Conservation (phyloP, 768 basidiomycete genomes). For the Melanogaster broomeanus region DNA sequence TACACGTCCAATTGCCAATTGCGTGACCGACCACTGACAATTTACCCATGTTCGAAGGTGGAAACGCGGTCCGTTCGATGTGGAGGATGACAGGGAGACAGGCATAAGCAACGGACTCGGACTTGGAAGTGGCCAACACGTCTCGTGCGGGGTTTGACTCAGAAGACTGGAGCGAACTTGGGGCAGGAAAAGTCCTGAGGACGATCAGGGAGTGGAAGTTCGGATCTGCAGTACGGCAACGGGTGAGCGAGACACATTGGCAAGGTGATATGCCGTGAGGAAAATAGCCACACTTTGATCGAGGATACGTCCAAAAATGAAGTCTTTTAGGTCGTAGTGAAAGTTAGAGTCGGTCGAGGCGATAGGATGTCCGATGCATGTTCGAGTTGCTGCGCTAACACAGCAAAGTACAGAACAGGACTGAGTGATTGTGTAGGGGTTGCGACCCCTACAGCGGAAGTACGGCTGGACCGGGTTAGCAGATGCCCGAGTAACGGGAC, state of each 20-base stretch:
- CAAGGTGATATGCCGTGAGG: neutral
- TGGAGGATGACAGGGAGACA: constrained; percentile 66
- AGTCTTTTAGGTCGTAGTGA: constrained; percentile 40
- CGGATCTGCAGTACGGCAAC: constrained; percentile 45
- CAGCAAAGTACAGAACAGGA: too few relatives aligned
- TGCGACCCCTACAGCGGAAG: too few relatives aligned
- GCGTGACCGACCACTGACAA: too few relatives aligned
- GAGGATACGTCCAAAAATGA: constrained; percentile 50
- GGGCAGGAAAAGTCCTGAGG: constrained; percentile 60
- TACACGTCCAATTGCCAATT: too few relatives aligned
- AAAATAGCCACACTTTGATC: constrained; percentile 43
- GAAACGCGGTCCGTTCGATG: constrained; percentile 74
- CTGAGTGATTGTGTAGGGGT: too few relatives aligned
- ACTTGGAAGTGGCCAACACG: constrained; percentile 6
- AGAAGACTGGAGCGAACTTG: constrained; percentile 1
- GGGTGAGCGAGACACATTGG: neutral
- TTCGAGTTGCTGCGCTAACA: too few relatives aligned
- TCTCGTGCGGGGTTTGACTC: constrained; percentile 13
- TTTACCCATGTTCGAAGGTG: too few relatives aligned
- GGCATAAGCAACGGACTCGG: constrained; percentile 5
- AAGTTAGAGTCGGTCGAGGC: neutral
- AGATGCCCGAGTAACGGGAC: too few relatives aligned
- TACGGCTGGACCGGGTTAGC: too few relatives aligned
- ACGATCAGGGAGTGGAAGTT: constrained; percentile 61
- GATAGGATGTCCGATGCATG: too few relatives aligned